Base-by-base conservation (phyloP, 306 rosid species). In the Cucumis melo region DNA sequence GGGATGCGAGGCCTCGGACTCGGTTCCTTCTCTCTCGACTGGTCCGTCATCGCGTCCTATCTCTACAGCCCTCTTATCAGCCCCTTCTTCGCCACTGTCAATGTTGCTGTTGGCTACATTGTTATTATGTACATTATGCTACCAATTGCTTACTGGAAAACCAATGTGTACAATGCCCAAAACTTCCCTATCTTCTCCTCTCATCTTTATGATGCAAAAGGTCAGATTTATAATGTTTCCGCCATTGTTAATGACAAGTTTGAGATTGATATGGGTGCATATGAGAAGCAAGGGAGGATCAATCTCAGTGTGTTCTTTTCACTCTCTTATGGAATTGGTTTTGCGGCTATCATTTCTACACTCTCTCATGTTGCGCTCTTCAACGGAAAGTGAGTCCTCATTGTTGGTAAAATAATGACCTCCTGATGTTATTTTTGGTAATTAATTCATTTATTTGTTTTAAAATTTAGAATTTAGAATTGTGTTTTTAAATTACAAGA, bases 321-420 rank as follows among this genome's bases (percentile, higher is more conserved):
- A 44, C n/a, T 89, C 14, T 75, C 86, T 0, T 87, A 89, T 36
- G 97, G 94, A 1, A 13, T 86, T 51, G 97, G 91, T 4, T 91
- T 91, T 78, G 97, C 94, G 75, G 86, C 83, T 23, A 81, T 89
- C 76, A 24, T 81, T 10, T 80, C 97, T 7, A 80, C 91, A 6
- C 82, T 89, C 78, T 39, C 93, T 20, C 94, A 91, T 74, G 93
- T 91, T 7, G 92, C 84, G 71, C 34, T 87, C 0, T 91, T 89
- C 57, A 56, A 91, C 59, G 93, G 97, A 34, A 87, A 87, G 96
- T 89, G 63, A 16, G 42, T 34, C 2, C n/a, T 39, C 1, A 39
- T 32, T 27, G 66, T 32, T 27, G 66, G 66, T 60, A 60, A 61
- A 29, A 6, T 61, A 29, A 29, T 61, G 24, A 6, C 66, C 38